Evolutionary conservation across 1,139 yeast species (phyloP).

Genomic region (Sugiyamaella xylanicola): DNA sequence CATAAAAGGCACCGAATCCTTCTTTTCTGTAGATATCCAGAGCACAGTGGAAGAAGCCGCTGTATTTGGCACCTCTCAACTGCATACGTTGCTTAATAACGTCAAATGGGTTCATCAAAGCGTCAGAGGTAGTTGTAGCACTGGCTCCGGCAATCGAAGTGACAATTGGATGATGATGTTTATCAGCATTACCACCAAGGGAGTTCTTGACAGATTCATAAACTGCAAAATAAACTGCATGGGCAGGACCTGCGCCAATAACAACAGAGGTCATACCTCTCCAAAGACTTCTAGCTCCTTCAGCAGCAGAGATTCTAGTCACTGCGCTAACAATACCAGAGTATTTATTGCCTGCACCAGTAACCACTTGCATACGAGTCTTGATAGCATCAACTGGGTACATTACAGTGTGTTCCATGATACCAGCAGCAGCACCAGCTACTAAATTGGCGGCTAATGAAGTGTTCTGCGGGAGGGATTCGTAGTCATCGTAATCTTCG

Average conservation of each 20-base stretch:
- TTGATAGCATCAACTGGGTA: conserved; percentile 91
- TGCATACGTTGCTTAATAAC: conserved; percentile 90
- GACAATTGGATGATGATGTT: conserved; percentile 57
- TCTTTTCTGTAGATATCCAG: conserved; percentile 63
- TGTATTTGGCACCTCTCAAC: conserved; percentile 42
- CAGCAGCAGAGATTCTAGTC: conserved; percentile 77
- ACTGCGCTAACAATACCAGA: conserved; percentile 61
- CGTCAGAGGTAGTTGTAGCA: conserved; percentile 92
- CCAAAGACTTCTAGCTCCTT: conserved; percentile 90
- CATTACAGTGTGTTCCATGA: conserved; percentile 96
- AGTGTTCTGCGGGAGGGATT: conserved; percentile 86
- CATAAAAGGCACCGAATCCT: conserved; percentile 82
- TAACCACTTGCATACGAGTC: conserved; percentile 86
- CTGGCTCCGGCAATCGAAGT: conserved; percentile 51
- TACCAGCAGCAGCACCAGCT: conserved; percentile 98
- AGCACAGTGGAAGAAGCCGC: conserved; percentile 44
- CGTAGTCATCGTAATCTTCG: conserved; percentile 62
- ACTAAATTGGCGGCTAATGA: conserved; percentile 76
- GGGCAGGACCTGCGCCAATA: conserved; percentile 99
- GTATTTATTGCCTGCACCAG: conserved; percentile 47
- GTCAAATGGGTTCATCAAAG: conserved; percentile 97
- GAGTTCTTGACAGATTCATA: conserved; percentile 81
- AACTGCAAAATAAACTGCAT: conserved; percentile 95
- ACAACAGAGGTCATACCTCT: conserved; percentile 92
- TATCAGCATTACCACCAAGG: conserved; percentile 45